phyloP scores from a whole-genome alignment of 139 green algal species.

The Monoraphidium neglectum region DNA sequence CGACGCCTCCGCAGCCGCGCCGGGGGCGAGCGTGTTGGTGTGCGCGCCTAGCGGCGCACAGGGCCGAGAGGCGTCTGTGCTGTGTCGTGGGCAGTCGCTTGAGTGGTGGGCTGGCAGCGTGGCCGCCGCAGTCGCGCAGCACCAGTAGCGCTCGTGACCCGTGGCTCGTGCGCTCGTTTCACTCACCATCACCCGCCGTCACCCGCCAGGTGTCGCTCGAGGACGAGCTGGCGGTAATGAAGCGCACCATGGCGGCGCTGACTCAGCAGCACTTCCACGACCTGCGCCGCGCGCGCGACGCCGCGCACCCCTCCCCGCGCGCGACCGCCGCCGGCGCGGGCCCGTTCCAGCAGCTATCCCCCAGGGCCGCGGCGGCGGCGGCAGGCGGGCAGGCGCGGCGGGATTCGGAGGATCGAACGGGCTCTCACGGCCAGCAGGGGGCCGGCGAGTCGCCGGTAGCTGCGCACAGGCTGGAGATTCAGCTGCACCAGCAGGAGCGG shows the following conservation, averaged over 20 bases:
- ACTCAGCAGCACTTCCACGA: constrained; percentile 31
- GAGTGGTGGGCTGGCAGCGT: no score
- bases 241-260: constrained; percentile 27
- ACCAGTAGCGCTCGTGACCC: no score
- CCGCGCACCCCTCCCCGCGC: not conserved
- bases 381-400: not conserved
- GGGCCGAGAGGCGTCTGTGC: no score
- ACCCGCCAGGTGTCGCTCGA: constrained; percentile 9
- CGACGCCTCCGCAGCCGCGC: no score
- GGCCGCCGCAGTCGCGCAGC: no score
- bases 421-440: no score
- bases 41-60: no score
- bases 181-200: no score
- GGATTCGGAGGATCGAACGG: no score
- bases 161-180: no score
- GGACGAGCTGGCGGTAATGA: constrained; percentile 22
- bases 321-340: not conserved
- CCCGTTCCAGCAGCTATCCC: not conserved
- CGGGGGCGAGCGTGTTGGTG: no score
- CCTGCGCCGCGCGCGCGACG: constrained; percentile 3
- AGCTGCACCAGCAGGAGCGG: constrained; percentile 24
- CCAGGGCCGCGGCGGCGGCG: not conserved
- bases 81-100: no score
- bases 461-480: constrained; percentile 24
- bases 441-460: constrained; percentile 12